phyloP scores from a whole-genome alignment of 2,329 filamentous ascomycete genomes.

The Amphichorda felina region DNA sequence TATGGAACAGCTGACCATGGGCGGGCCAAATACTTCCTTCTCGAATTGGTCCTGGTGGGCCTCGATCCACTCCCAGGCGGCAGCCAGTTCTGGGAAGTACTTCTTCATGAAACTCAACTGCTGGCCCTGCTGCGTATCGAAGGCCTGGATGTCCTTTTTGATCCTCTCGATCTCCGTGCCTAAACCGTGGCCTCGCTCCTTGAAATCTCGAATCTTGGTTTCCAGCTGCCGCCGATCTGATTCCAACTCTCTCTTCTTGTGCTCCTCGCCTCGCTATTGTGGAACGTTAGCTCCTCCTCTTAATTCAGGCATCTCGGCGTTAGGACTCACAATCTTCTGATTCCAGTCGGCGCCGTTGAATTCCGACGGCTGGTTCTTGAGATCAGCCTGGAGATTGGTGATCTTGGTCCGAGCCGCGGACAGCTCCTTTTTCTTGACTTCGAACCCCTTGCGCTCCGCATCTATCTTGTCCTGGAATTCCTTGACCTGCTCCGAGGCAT shows the following conservation, averaged over 20 bases:
- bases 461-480: constrained; percentile 30
- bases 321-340: constrained; percentile 50
- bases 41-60: constrained; percentile 58
- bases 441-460: constrained; percentile 36
- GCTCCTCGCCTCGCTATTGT: constrained; percentile 46
- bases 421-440: constrained; percentile 38
- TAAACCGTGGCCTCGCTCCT: constrained; percentile 26
- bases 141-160: constrained; percentile 37
- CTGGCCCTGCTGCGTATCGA: constrained; percentile 67
- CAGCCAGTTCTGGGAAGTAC: constrained; percentile 50
- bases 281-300: constrained; percentile 11
- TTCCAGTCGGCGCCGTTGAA: constrained; percentile 65
- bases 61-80: constrained; percentile 75
- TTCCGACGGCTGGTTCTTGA: constrained; percentile 48
- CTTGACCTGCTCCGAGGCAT: constrained; percentile 25
- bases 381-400: constrained; percentile 47
- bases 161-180: constrained; percentile 23
- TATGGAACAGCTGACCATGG: constrained; percentile 68
- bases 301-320: no score
- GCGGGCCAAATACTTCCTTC: constrained; percentile 68
- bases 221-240: constrained; percentile 23
- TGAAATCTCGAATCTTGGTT: constrained; percentile 27
- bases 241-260: constrained; percentile 39
- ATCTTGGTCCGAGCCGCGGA: constrained; percentile 43
- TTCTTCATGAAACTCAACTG: constrained; percentile 54